phyloP scores from a whole-genome alignment of 2,329 filamentous ascomycete species.

The Ophiocordyceps polyrhachis-furcata region DNA sequence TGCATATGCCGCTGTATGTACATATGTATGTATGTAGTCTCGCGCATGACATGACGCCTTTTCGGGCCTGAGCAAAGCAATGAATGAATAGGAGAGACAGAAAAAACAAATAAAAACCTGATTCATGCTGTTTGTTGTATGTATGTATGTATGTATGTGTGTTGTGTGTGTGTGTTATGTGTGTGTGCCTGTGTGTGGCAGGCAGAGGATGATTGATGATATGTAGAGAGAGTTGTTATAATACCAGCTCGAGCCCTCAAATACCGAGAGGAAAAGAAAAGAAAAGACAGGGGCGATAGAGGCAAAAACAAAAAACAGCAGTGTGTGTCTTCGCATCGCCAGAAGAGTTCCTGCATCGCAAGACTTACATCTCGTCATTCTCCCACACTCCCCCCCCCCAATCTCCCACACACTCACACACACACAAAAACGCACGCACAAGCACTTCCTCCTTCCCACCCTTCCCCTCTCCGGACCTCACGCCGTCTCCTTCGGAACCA shows the following conservation, averaged over 20 bases:
- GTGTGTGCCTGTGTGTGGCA: no score
- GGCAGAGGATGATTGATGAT: no score
- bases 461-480: not conserved
- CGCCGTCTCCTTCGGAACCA: not conserved
- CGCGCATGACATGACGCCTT: not conserved
- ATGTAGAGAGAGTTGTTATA: not conserved
- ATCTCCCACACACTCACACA: not conserved
- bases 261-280: not conserved
- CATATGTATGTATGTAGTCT: not conserved
- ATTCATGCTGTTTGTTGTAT: not conserved
- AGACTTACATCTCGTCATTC: not conserved
- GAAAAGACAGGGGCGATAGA: no score
- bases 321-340: not conserved
- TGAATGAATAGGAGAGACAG: not conserved
- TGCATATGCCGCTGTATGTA: not conserved
- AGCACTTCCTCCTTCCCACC: not conserved
- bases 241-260: not conserved
- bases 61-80: not conserved
- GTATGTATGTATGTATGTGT: not conserved
- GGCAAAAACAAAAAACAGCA: not conserved
- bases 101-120: not conserved
- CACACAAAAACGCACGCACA: not conserved
- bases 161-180: no score
- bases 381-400: not conserved
- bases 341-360: not conserved